Evolutionary conservation across 495 filamentous ascomycete genomes (phyloP).

Genomic region (Trichoderma parareesei): DNA sequence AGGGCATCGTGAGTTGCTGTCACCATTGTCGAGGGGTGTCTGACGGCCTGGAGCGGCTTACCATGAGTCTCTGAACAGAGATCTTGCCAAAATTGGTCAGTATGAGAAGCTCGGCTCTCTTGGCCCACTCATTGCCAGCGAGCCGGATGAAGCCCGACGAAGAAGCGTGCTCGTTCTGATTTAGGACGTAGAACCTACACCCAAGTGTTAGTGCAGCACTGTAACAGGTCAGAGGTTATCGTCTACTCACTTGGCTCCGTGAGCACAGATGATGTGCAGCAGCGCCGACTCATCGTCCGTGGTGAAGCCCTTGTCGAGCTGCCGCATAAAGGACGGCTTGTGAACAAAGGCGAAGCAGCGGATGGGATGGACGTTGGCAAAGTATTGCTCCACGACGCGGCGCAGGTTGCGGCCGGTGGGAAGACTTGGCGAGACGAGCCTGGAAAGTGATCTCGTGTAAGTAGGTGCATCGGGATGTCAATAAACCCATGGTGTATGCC

Average conservation of each 20-base stretch:
- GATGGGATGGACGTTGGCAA: constrained; percentile 30
- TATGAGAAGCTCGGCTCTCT: constrained; percentile 21
- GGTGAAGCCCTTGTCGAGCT: constrained; percentile 21
- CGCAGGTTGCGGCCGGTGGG: constrained; percentile 20
- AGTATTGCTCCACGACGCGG: constrained; percentile 28
- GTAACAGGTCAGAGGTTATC: not conserved
- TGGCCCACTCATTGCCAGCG: constrained; percentile 27
- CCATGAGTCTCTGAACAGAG: constrained; percentile 31
- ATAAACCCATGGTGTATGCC: not conserved
- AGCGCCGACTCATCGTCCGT: constrained; percentile 20
- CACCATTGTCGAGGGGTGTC: not conserved
- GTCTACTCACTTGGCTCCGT: constrained; percentile 28
- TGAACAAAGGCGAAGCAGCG: constrained; percentile 32
- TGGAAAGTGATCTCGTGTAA: not conserved
- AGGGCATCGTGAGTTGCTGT: not conserved
- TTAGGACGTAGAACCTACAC: constrained; percentile 8
- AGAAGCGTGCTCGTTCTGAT: constrained; percentile 8
- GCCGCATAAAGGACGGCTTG: constrained; percentile 27
- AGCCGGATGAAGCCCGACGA: constrained; percentile 16
- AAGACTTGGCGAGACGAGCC: constrained; percentile 15
- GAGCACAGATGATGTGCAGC: constrained; percentile 28
- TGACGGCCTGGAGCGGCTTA: constrained; percentile 2
- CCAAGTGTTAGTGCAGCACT: not conserved
- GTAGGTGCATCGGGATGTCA: not conserved
- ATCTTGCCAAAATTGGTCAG: constrained; percentile 26